Evolutionary conservation across 2,329 filamentous ascomycete genomes (phyloP), one percentile per base, ranked within the genome.

Genomic region (Claviceps sp.): DNA sequence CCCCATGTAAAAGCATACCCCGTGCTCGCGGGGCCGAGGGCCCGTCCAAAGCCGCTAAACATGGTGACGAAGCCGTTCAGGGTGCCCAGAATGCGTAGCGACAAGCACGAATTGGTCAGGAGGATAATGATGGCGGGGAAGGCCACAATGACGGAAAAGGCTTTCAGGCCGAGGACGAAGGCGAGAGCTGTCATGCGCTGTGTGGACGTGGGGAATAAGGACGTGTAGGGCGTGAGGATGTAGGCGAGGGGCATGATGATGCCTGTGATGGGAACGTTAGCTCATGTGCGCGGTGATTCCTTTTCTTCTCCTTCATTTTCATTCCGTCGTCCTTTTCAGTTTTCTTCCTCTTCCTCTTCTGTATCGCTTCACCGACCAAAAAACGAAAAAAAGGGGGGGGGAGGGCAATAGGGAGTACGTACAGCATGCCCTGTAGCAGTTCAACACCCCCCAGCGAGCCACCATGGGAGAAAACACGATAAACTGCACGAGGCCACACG

Each of bases 121-220:
- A 97, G 74, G 59, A 97, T 96, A 5, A 88, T 95, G 26, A 79
- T 84, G 61, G 87, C 93, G 0, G 93, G 91, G 64, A 96, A 96
- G 1, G 85, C 85, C 61, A 96, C 84, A 57, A 94, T 93, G 54
- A 83, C 81, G 41, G 78, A 79, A 51, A 86, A 76, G 9, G 85
- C 84, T 65, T 95, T 94, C 60, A 83, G 59, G 43, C 87, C 67
- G 72, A 96, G 82, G 40, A 94, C 70, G 0, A 68, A 54, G 52
- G 89, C 74, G 48, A 95, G 72, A n/a, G 71, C 76, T 1, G 71
- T 66, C 59, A 85, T 77, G 50, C 87, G 85, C 2, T 61, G 46
- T 0, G 54, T 58, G 0, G 64, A 57, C 26, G 69, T 63, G 20
- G 74, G 65, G 55, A 84, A 71, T 0, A 95, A 76, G 0, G 83